phyloP scores from a whole-genome alignment of 495 filamentous ascomycete genomes.

The Rhizodiscina lignyota region DNA sequence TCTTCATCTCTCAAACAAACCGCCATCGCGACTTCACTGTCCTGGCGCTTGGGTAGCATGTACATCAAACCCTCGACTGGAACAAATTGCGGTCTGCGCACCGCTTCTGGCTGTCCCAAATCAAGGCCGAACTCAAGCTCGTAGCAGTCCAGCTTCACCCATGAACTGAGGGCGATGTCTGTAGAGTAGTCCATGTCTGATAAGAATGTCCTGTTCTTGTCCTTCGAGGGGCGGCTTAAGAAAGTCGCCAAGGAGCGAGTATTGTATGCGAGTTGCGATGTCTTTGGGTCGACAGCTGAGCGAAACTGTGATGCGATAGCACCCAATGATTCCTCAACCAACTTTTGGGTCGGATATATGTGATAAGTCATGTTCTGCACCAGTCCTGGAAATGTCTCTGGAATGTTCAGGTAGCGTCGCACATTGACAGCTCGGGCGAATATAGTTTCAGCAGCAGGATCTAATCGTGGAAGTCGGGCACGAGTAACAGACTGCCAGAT shows the following conservation, averaged over 20 bases:
- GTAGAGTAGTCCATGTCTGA: slow-evolving; percentile 16
- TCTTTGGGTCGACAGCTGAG: slow-evolving; percentile 23
- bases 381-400: slow-evolving; percentile 28
- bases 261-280: slow-evolving; percentile 16
- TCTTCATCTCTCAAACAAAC: slow-evolving; percentile 32
- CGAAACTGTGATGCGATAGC: slow-evolving; percentile 29
- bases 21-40: slow-evolving; percentile 25
- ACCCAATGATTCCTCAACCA: slow-evolving; percentile 23
- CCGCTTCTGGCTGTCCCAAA: slow-evolving; percentile 30
- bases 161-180: slow-evolving; percentile 37
- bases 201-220: slow-evolving; percentile 14
- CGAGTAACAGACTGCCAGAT: slow-evolving; percentile 33
- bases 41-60: slow-evolving; percentile 24
- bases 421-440: slow-evolving; percentile 36
- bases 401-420: slow-evolving; percentile 27
- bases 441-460: slow-evolving; percentile 13
- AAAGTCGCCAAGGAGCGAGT: slow-evolving; percentile 28
- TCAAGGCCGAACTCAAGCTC: slow-evolving; percentile 31
- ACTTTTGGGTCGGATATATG: slow-evolving; percentile 16
- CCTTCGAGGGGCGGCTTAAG: slow-evolving; percentile 20
- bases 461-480: slow-evolving; percentile 25
- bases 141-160: slow-evolving; percentile 30
- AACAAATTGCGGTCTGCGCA: slow-evolving; percentile 29
- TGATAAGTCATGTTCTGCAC: slow-evolving; percentile 27
- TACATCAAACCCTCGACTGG: slow-evolving; percentile 32